These are phyloP conservation scores for Boletus patriciae DNA, from an alignment of 768 basidiomycete genomes.

Conservation along the genomic window DNA sequence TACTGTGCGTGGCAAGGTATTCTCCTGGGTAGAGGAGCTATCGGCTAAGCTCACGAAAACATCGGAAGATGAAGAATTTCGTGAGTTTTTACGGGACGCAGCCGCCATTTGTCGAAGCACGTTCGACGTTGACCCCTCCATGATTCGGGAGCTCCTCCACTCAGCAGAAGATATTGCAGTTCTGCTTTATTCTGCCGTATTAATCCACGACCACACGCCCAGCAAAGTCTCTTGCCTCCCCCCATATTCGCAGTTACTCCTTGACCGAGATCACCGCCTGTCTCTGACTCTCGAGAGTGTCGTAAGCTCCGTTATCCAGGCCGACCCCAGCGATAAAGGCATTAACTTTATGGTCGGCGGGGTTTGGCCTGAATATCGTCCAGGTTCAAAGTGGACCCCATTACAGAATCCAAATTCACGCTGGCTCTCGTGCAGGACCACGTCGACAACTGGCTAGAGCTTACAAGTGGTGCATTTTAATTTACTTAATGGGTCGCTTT, in stretches of 20 bases:
- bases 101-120: constrained; percentile 42
- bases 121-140: constrained; percentile 24
- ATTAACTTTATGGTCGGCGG: constrained; percentile 17
- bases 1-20: constrained; percentile 30
- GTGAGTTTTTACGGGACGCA: constrained; percentile 34
- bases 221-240: constrained; percentile 3
- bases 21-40: constrained; percentile 40
- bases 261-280: constrained; percentile 33
- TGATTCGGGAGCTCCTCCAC: constrained; percentile 13
- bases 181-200: constrained; percentile 24
- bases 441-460: neutral
- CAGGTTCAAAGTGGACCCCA: constrained; percentile 22
- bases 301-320: constrained; percentile 2
- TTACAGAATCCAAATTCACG: constrained; percentile 11
- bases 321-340: constrained; percentile 3
- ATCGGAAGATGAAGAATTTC: constrained; percentile 14
- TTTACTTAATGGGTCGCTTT: constrained; percentile 25
- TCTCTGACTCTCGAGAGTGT: constrained; percentile 24
- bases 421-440: constrained; percentile 27
- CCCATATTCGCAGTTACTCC: constrained; percentile 13
- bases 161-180: constrained; percentile 19
- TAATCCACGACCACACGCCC: constrained; percentile 28
- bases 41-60: constrained; percentile 17
- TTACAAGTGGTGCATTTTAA: constrained; percentile 27
- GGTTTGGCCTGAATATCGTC: constrained; percentile 30